These are phyloP conservation scores for Knoxia roxburghii DNA, from an alignment of 257 asterid genomes.

Conservation along the genomic window DNA sequence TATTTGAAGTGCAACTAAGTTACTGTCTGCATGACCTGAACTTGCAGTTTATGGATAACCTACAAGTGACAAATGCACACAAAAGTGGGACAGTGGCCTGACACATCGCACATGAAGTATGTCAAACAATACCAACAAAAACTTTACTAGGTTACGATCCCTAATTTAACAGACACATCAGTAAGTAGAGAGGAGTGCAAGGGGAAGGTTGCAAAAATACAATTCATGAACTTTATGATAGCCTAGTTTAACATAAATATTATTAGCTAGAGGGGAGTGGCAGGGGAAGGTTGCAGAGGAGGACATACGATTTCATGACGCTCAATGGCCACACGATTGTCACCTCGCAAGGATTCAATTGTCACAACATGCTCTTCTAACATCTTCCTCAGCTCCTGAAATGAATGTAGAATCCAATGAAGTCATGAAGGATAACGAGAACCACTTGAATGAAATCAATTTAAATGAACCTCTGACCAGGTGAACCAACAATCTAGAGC, in stretches of 20 bases:
- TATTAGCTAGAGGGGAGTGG: neutral
- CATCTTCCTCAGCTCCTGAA: conserved; percentile 86
- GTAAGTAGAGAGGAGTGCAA: too few species aligned
- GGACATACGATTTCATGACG: conserved; percentile 68
- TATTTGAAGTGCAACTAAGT: neutral
- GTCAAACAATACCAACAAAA: neutral
- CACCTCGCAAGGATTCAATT: conserved; percentile 56
- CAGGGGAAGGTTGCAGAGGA: conserved; percentile 11
- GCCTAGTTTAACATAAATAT: too few species aligned
- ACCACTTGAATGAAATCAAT: neutral
- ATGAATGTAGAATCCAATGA: conserved; percentile 15
- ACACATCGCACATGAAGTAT: neutral
- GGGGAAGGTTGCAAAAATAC: too few species aligned
- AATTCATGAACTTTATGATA: too few species aligned
- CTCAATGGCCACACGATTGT: conserved; percentile 55
- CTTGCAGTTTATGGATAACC: neutral
- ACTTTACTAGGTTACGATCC: neutral
- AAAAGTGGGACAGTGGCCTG: neutral
- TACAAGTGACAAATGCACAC: neutral
- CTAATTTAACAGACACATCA: neutral
- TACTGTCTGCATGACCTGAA: neutral
- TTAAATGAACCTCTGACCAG: conserved; percentile 1
- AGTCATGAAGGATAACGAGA: neutral
- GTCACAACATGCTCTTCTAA: conserved; percentile 72
- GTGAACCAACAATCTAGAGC: conserved; percentile 7